Evolutionary conservation across 768 basidiomycete genomes (phyloP).

Genomic region (Boletus fagicola): DNA sequence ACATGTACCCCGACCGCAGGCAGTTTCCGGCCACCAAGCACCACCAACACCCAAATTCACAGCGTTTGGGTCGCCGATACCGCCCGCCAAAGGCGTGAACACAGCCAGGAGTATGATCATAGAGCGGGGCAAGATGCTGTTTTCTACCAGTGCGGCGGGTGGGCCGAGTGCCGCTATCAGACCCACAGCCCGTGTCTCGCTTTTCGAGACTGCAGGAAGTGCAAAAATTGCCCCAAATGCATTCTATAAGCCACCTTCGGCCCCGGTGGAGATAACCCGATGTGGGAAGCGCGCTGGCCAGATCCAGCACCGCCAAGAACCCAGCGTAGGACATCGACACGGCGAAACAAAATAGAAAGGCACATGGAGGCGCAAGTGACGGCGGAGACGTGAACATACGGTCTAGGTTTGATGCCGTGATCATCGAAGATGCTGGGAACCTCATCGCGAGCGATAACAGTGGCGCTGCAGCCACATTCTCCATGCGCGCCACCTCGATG

Average conservation of each 20-base stretch:
- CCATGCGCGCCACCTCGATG: conserved; percentile 4
- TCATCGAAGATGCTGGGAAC: conserved; percentile 12
- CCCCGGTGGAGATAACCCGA: conserved; percentile 3
- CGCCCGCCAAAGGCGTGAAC: neutral
- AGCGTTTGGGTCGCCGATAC: conserved; percentile 28
- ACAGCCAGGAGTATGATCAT: conserved; percentile 7
- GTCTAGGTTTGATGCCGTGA: conserved; percentile 18
- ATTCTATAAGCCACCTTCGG: conserved; percentile 25
- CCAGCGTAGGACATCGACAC: neutral
- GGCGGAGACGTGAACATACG: conserved; percentile 25
- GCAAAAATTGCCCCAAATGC: conserved; percentile 57
- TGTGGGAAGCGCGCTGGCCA: neutral
- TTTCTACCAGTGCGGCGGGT: conserved; percentile 1
- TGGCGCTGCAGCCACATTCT: conserved; percentile 17
- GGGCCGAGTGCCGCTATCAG: conserved; percentile 3
- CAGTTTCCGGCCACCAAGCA: neutral
- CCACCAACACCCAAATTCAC: conserved; percentile 25
- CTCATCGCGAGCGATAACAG: conserved; percentile 25
- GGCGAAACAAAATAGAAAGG: conserved; percentile 8
- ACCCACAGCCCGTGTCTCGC: conserved; percentile 17
- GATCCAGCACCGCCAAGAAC: neutral
- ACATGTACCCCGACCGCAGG: conserved; percentile 2
- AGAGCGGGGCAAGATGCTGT: conserved; percentile 18
- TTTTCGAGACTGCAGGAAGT: conserved; percentile 46
- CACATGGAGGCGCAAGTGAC: neutral